A percentile compares a stretch with the other conserved stretches of the same genome.
phyloP scores from a whole-genome alignment of 305 asterid species.

The Fraxinus velutina region DNA sequence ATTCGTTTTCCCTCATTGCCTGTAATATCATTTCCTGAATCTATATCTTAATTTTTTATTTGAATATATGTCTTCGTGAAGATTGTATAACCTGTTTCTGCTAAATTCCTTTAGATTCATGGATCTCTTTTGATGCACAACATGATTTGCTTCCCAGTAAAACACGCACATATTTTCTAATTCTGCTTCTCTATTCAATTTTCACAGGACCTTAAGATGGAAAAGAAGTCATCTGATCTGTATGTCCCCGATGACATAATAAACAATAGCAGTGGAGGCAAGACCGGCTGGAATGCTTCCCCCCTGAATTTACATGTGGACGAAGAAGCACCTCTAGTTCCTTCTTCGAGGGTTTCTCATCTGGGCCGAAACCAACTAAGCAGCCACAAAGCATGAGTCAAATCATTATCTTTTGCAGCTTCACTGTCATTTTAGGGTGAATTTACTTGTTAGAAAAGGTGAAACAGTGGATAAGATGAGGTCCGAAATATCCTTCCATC shows the following conservation, averaged over 20 bases:
- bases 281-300: conserved; percentile 33
- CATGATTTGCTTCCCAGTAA: not conserved
- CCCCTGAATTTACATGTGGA: conserved; percentile 27
- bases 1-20: not conserved
- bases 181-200: not conserved
- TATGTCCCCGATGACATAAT: conserved; percentile 36
- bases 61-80: not conserved
- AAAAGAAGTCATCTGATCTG: conserved; percentile 42
- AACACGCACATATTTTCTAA: not conserved
- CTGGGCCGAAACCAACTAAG: conserved; percentile 50
- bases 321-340: conserved; percentile 43
- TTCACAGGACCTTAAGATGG: conserved; percentile 22
- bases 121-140: not conserved
- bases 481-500: not conserved
- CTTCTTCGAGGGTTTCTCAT: conserved; percentile 36
- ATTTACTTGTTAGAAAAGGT: conserved; percentile 1
- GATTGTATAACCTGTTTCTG: not conserved
- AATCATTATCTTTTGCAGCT: not conserved
- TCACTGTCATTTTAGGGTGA: not conserved
- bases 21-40: not conserved
- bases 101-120: not conserved
- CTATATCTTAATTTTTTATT: not conserved
- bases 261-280: conserved; percentile 28
- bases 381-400: not conserved
- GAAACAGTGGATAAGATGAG: not conserved